Base-by-base conservation (phyloP, 2,329 filamentous ascomycete genomes). In the Albifimbria verrucaria region DNA sequence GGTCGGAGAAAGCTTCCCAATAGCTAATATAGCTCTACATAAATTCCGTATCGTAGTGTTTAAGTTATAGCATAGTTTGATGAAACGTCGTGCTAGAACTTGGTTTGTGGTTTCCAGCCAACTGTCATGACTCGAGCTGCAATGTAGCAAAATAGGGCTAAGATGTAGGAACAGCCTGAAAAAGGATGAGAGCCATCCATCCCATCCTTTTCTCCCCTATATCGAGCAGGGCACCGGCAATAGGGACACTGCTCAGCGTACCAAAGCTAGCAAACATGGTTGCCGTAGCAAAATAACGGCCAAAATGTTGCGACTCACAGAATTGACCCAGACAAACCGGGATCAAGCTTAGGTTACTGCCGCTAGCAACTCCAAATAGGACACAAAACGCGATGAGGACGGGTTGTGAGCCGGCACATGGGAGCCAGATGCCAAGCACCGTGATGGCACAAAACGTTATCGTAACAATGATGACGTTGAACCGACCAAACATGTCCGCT, bases 281-380 rank as follows among this genome's bases (percentile, higher is more conserved):
- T 52, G 86, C 86, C 0, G 88, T 91, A 1, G 88, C 86, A 62
- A 88, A 90, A 64, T 88, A 90, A 18, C 87, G 76, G 1, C 89
- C 90, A 60, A 92, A 94, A 48, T 91, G 78, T 50, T 86, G 79
- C 3, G 88, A 87, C 28, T 86, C 82, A 66, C 90, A 95, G 15
- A 94, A 77, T 70, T 93, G 89, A 1, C 89, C 88, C 1, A 95
- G 79, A 60, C 90, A 93, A 0, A 94, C 89, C 0, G 91, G 90
- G 0, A 87, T 86, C 24, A 95, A 68, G 1, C 83, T 85, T 57
- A 96, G 87, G 60, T 92, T 92, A 57, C 83, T 87, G 4, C 92
- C 91, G 51, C 85, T 89, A 1, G 85, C 86, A 61, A 95, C 90
- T 1, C 91, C 91, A 67, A 95, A 93, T 1, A 90, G 64, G 2